Evolutionary conservation across 176 grass and related monocot species (phyloP).

Genomic region (Puccinellia tenuiflora): DNA sequence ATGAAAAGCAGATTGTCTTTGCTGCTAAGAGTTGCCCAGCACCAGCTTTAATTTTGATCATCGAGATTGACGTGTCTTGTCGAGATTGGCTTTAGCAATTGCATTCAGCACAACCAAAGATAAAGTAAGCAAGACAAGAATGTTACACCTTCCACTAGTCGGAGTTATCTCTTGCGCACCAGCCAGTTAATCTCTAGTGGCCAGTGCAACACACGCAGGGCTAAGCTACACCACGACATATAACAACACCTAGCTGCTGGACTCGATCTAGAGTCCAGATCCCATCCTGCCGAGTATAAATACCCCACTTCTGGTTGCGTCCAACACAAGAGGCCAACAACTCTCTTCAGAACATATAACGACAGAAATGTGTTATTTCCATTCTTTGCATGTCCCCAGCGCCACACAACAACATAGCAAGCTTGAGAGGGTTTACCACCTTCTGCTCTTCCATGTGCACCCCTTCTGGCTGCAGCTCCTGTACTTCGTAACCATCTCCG

Average conservation of each 20-base stretch:
- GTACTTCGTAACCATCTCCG: constrained; percentile 52
- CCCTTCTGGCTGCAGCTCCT: constrained; percentile 59
- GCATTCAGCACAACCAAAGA: background rate
- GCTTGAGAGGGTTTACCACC: background rate
- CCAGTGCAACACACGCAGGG: background rate
- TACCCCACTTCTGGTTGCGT: background rate
- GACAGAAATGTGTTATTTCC: background rate
- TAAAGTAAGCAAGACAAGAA: background rate
- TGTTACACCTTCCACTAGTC: background rate
- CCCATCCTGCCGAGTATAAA: background rate
- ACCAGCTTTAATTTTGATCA: background rate
- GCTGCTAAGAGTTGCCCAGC: background rate
- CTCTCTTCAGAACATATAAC: background rate
- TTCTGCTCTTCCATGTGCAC: constrained; percentile 37
- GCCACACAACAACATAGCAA: background rate
- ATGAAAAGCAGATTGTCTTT: background rate
- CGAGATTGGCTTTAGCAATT: background rate
- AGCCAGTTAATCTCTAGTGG: background rate
- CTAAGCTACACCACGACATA: background rate
- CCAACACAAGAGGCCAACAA: background rate
- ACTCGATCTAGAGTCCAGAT: background rate
- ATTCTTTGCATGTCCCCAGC: background rate
- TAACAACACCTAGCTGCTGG: background rate
- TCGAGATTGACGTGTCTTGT: background rate
- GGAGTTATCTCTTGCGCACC: background rate